phyloP scores from a whole-genome alignment of 176 grass and related monocot species.

The Bromus sterilis region DNA sequence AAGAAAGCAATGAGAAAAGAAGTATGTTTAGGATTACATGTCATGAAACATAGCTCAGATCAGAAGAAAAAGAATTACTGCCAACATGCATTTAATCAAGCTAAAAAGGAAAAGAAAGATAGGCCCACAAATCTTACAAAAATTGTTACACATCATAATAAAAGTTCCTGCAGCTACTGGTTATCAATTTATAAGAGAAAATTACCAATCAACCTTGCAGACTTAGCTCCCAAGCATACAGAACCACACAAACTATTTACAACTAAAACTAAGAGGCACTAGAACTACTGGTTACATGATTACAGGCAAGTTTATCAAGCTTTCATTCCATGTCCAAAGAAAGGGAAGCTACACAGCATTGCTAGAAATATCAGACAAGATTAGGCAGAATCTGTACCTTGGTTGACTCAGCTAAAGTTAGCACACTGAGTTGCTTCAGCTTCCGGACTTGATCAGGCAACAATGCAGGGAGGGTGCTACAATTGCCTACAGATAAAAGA shows the following conservation, averaged over 20 bases:
- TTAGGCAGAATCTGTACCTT: slow-evolving; percentile 45
- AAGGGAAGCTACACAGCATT: neutral
- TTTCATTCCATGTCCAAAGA: neutral
- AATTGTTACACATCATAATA: neutral
- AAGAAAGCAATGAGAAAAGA: slow-evolving; percentile 10
- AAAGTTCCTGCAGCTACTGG: neutral
- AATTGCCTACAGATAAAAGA: slow-evolving; percentile 49
- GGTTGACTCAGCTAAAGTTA: slow-evolving; percentile 84
- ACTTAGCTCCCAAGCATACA: neutral
- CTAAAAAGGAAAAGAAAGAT: neutral
- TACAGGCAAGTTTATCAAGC: neutral
- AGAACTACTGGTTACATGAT: slow-evolving; percentile 3
- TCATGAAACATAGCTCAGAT: neutral
- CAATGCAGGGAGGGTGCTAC: slow-evolving; percentile 56
- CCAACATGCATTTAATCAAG: neutral
- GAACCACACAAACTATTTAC: neutral
- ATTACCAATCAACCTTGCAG: neutral
- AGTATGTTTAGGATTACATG: neutral
- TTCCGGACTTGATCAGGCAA: slow-evolving; percentile 85
- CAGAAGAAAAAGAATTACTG: neutral
- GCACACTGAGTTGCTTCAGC: slow-evolving; percentile 92
- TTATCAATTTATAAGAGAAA: neutral
- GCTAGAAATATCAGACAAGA: neutral
- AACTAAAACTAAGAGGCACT: neutral
- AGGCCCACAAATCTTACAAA: neutral